Conservation (phyloP, 202 grass and related monocot species). For the Setaria viridis region DNA sequence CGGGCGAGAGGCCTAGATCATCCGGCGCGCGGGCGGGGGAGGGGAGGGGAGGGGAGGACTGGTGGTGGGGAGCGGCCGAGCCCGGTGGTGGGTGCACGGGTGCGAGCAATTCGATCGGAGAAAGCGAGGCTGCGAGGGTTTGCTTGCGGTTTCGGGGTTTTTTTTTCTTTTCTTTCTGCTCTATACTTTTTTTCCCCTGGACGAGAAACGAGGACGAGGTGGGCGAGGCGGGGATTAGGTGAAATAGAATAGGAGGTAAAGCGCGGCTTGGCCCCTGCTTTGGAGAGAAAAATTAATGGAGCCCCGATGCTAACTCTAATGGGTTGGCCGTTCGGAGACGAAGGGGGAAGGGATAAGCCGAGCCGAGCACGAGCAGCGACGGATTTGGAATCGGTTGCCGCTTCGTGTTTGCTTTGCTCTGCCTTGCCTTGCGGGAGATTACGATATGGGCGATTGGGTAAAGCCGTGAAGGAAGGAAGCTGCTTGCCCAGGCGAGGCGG, state of each 20-base stretch:
- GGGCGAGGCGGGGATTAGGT: conserved; percentile 43
- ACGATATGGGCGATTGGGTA: not conserved
- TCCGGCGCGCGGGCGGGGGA: conserved; percentile 15
- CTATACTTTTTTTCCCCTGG: not conserved
- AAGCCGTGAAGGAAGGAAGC: not conserved
- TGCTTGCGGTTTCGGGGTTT: conserved; percentile 31
- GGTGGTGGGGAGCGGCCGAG: conserved; percentile 50
- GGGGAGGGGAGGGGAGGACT: not conserved
- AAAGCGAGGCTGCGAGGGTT: conserved; percentile 56
- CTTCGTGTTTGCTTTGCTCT: conserved; percentile 17
- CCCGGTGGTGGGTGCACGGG: conserved; percentile 45
- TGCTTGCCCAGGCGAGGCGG: not conserved
- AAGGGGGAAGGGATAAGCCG: not conserved
- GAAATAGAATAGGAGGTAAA: conserved; percentile 34
- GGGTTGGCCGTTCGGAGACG: conserved; percentile 6
- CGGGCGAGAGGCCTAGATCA: conserved; percentile 40
- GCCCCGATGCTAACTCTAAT: not conserved
- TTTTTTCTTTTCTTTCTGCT: not conserved
- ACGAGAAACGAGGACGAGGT: not conserved
- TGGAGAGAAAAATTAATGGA: not conserved
- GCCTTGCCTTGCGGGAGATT: not conserved
- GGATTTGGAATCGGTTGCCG: conserved; percentile 31
- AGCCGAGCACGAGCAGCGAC: not conserved
- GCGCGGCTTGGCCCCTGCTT: not conserved
- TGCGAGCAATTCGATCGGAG: conserved; percentile 60